Evolutionary conservation across 257 asterid genomes (phyloP), one percentile per base, ranked within the genome.

Genomic region (Striga asiatica): DNA sequence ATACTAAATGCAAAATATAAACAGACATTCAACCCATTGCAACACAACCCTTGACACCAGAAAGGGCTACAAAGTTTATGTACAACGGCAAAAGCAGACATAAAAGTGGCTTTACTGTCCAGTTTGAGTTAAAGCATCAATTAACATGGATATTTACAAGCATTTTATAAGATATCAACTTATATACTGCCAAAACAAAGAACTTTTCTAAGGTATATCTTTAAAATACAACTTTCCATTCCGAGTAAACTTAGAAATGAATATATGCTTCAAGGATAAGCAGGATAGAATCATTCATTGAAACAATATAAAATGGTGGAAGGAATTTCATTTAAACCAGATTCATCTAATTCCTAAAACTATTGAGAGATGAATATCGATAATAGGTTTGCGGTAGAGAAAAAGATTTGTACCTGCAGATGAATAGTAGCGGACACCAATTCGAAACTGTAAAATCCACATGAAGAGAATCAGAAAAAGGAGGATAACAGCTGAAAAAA

Each of bases 361-460:
- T n/a, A 25, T 23, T 20, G 8, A 22, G 17, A 50, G 25, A 50
- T 20, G 54, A 21, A 46, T 43, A 32, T 6, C 11, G 23, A 2
- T 41, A 41, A 41, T 41, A 16, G 23, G 48, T 41, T 41, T 41
- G 17, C 17, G 48, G 17, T 41, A n/a, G 11, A 41, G 41, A 46
- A 21, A 56, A 42, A 64, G 61, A 43, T 64, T 24, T 65, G 34
- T 80, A 91, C 96, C 98, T 70, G 81, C 61, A 19, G 95, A 81
- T 45, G 96, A 86, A 71, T 75, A 82, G 76, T 56, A 62, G 54
- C 95, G 81, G 57, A 75, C 60, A 50, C 87, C 81, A 62, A 37
- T 57, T 62, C 54, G 80, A 59, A 76, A 65, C 95, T 91, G 94
- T 72, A 75, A 75, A 66, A 72, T 57, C 34, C 72, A 35, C 49